phyloP scores from a whole-genome alignment of 140 eudicot genomes.

The Anethum foeniculum region DNA sequence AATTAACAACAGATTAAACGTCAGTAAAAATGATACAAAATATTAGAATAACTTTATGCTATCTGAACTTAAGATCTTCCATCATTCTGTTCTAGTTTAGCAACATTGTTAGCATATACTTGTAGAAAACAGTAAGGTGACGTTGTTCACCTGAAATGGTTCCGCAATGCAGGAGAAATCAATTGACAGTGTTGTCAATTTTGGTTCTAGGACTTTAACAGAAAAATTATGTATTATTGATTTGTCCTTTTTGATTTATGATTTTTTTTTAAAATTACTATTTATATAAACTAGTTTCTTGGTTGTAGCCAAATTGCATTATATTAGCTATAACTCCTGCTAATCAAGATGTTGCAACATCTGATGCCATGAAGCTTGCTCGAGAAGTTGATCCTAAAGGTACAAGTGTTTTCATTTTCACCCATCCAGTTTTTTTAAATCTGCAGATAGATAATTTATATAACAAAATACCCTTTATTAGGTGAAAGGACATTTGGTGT shows the following conservation, averaged over 20 bases:
- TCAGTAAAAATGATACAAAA: not conserved
- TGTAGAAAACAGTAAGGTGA: not conserved
- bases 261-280: not conserved
- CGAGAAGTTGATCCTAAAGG: conserved; percentile 34
- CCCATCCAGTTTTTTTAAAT: not conserved
- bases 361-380: conserved; percentile 35
- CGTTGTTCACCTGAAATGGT: not conserved
- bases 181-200: not conserved
- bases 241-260: not conserved
- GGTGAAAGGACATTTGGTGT: conserved; percentile 72
- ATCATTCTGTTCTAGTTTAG: not conserved
- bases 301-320: conserved; percentile 32
- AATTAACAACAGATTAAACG: not conserved
- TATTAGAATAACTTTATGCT: not conserved
- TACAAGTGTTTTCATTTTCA: conserved; percentile 6
- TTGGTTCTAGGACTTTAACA: not conserved
- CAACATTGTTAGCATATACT: not conserved
- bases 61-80: not conserved
- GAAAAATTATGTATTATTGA: not conserved
- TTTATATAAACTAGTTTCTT: not conserved
- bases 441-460: not conserved
- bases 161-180: not conserved
- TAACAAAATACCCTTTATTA: not conserved
- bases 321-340: conserved; percentile 37
- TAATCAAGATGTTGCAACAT: conserved; percentile 37